Evolutionary conservation across 1,139 yeast species (phyloP).

Genomic region (Hansenula sp.): DNA sequence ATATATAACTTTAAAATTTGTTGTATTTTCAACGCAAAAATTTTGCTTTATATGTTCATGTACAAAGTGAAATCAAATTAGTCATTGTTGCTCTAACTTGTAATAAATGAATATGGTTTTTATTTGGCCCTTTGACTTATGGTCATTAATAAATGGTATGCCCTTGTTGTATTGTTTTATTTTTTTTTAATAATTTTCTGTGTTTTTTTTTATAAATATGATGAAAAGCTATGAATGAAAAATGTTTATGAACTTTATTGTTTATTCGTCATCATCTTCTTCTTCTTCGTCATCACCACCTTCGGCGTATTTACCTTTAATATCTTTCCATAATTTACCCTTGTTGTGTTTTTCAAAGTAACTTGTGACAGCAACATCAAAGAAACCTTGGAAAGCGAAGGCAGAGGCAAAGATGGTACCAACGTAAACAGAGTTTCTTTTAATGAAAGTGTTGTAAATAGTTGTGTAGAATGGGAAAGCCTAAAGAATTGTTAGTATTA

Average conservation of each 20-base stretch:
- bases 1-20: too few relatives aligned
- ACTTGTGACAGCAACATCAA: slow-evolving; percentile 70
- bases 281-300: slow-evolving; percentile 46
- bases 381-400: slow-evolving; percentile 83
- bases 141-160: neutral
- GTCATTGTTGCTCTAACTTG: neutral
- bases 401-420: slow-evolving; percentile 84
- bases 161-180: neutral
- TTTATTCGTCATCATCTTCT: slow-evolving; percentile 46
- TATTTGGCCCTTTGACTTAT: neutral
- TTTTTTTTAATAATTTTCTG: neutral
- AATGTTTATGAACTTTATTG: neutral
- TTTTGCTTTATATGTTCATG: neutral
- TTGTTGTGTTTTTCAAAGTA: slow-evolving; percentile 88
- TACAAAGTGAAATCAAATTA: neutral
- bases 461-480: slow-evolving; percentile 47
- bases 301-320: slow-evolving; percentile 60
- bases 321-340: slow-evolving; percentile 98
- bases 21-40: neutral
- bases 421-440: slow-evolving; percentile 91
- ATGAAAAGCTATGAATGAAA: too few relatives aligned
- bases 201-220: too few relatives aligned
- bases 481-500: slow-evolving; percentile 9
- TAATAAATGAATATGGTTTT: slow-evolving; percentile 2
- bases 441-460: slow-evolving; percentile 68